These are phyloP conservation scores for Russula abietina DNA, from an alignment of 768 basidiomycete species.

Conservation along the genomic window DNA sequence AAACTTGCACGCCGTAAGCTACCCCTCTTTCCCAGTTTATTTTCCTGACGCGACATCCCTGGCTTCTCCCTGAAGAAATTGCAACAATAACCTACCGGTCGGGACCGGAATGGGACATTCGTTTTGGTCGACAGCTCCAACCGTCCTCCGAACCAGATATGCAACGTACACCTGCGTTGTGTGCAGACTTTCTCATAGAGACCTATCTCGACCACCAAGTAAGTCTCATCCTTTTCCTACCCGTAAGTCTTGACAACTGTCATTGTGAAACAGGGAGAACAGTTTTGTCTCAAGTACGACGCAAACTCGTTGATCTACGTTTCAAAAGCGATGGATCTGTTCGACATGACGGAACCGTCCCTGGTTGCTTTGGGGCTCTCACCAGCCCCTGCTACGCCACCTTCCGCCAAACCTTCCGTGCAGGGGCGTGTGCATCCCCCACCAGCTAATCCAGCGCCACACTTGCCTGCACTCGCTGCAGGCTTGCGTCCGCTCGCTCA, in stretches of 20 bases:
- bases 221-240: conserved; percentile 18
- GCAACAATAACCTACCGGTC: conserved; percentile 99
- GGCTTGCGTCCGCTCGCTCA: conserved; percentile 70
- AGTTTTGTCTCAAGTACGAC: conserved; percentile 98
- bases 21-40: neutral
- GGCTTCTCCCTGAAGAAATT: conserved; percentile 59
- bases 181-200: conserved; percentile 97
- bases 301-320: conserved; percentile 99
- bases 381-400: conserved; percentile 27
- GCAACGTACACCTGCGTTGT: conserved; percentile 60
- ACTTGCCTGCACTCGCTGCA: conserved; percentile 67
- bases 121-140: conserved; percentile 82
- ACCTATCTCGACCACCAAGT: conserved; percentile 94
- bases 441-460: conserved; percentile 64
- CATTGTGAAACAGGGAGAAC: conserved; percentile 60
- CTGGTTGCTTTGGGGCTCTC: conserved; percentile 62
- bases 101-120: conserved; percentile 97
- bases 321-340: conserved; percentile 98
- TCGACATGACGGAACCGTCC: conserved; percentile 84
- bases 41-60: neutral
- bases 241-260: neutral
- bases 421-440: conserved; percentile 64
- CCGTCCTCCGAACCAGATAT: conserved; percentile 28
- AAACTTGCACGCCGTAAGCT: conserved; percentile 89
- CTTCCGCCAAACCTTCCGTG: conserved; percentile 24